phyloP scores from a whole-genome alignment of 2,329 filamentous ascomycete species.

The Orbilia brochopaga region DNA sequence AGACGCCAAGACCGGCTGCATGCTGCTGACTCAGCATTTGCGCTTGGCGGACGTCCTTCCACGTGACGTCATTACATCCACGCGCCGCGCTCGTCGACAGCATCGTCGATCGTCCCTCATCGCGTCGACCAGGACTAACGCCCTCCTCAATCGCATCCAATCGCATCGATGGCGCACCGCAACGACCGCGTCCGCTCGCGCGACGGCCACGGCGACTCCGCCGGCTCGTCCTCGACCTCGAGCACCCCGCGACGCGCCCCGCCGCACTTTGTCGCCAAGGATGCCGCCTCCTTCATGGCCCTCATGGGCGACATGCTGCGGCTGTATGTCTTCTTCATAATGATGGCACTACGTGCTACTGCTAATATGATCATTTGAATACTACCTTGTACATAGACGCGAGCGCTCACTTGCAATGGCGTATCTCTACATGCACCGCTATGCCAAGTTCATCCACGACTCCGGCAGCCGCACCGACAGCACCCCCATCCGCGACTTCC shows the following conservation, averaged over 20 bases:
- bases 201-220: slow-evolving; percentile 8
- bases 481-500: slow-evolving; percentile 51
- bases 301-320: slow-evolving; percentile 56
- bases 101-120: too few species aligned
- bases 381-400: slow-evolving; percentile 17
- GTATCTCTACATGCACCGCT: slow-evolving; percentile 57
- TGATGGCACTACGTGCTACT: too few species aligned
- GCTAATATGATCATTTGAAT: not conserved
- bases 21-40: too few species aligned
- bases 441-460: slow-evolving; percentile 55
- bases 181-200: not conserved
- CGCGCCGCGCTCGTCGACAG: too few species aligned
- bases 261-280: slow-evolving; percentile 22
- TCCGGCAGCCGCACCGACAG: slow-evolving; percentile 16
- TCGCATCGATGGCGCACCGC: not conserved
- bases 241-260: slow-evolving; percentile 1
- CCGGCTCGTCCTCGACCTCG: slow-evolving; percentile 5
- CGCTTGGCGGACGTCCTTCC: too few species aligned
- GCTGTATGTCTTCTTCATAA: slow-evolving; percentile 50
- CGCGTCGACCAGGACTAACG: too few species aligned
- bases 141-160: not conserved
- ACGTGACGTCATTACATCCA: too few species aligned
- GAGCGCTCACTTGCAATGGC: slow-evolving; percentile 57
- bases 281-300: slow-evolving; percentile 54
- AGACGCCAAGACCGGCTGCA: too few species aligned